Base-by-base conservation (phyloP, 768 basidiomycete genomes). In the Boletus fagicola region DNA sequence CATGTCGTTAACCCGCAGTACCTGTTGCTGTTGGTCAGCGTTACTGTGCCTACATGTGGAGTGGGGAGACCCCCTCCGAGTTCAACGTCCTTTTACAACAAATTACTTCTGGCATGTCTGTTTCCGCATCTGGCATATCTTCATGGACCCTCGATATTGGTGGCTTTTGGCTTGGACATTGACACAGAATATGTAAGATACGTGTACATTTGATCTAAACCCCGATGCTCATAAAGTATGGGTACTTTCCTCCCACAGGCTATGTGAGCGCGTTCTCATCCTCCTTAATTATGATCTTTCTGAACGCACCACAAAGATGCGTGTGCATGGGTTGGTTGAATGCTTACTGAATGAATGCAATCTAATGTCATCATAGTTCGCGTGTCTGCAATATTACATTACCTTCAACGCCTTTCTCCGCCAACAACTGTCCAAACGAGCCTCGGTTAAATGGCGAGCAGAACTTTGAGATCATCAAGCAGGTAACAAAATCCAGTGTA, bases 361-460 rank as follows among this genome's bases (percentile, higher is more conserved):
- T 46, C 16, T 30, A 12, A 30, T n/a, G 5, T 18, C 26, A n/a
- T 28, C 45, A 46, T 36, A 39, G 42, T 48, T 30, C 31, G 20
- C 73, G 26, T 36, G 9, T 36, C 35, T 28, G 44, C 26, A 47
- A 47, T 28, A 47, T 47, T 9, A 47, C 45, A 24, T 54, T 24
- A 28, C 45, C 53, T 47, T 18, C 35, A 16, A 39, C 35, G 16
- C 26, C 44, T 38, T 16, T 38, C 26, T n/a, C 7, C n/a, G 45
- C 45, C 7, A 47, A 47, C 26, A 39, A 47, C 44, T 44, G 42
- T 43, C 51, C 51, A 16, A 35, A 47, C 33, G 36, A 47, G 71
- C 73, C 72, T n/a, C 75, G 75, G 75, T 64, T 72, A 0, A 74
- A 75, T 46, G 75, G 74, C 12, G 69, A 66, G 42, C 72, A 68